Evolutionary conservation across 768 basidiomycete species (phyloP), one percentile per base, ranked within the genome.

Genomic region (Dacryopinax spathularia): DNA sequence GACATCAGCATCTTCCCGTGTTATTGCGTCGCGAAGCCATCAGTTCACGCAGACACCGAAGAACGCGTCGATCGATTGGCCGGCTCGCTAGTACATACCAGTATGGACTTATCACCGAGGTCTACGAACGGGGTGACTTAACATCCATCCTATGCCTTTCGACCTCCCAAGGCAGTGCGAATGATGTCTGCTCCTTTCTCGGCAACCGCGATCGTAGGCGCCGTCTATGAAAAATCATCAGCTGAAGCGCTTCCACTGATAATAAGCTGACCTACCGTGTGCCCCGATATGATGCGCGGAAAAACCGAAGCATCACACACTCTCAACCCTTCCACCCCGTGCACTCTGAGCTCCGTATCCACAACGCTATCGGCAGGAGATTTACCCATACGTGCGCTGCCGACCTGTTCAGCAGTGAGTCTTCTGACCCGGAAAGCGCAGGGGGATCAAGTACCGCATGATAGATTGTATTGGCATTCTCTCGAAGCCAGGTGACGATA

Each of bases 241-340:
- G 6, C 10, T 56, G 9, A 29, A 56, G 25, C 5, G 3, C 18
- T 18, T 22, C 25, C 13, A 60, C n/a, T n/a, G n/a, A 20, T 13
- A 15, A 33, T 33, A 22, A 27, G 33, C 33, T 27, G 25, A 29
- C 48, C 25, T 56, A 68, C 64, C 25, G 70, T 63, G 35, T 70
- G 70, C 3, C 70, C 70, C 1, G 69, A 41, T 10, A 70, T 63
- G 20, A 43, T 62, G 0, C 63, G 64, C 18, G 70, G 70, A 35
- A 70, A 68, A 13, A 68, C 68, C 1, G 67, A 68, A 18, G 68
- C 68, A 48, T 71, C 70, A 33, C 65, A 63, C 15, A 69, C 56
- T 2, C 70, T 62, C 60, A 71, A 34, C 31, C 65, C 61, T 20
- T 59, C 62, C 25, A 71, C 64, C n/a, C 70, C 70, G 48, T 71